Evolutionary conservation across 2,329 filamentous ascomycete species (phyloP), one percentile per base, ranked within the genome.

Genomic region (Fusarium praegraminearum): DNA sequence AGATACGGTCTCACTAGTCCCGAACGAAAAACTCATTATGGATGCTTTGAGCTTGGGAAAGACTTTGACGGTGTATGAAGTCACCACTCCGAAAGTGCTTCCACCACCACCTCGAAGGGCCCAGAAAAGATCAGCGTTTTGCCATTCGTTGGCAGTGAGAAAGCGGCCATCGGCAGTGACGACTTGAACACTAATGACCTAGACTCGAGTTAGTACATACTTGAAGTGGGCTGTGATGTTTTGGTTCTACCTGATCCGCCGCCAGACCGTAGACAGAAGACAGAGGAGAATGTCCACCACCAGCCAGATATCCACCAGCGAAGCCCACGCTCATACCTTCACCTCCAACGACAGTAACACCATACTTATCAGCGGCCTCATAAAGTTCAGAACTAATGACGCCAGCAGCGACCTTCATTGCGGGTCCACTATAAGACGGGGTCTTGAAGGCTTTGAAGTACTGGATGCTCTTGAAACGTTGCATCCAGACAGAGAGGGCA

Each of bases 401-500:
- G 55, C 87, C 87, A 12, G 85, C 81, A 3, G 85, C 86, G 20
- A 87, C 78, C 73, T 86, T 88, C 68, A 89, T 81, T 1, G 86
- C 87, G 3, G 82, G 77, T 1, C 86, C 85, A 4, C 68, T 71
- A 73, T 85, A 80, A 5, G 56, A 56, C 18, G 72, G 65, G 2
- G 61, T 61, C 44, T 68, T 57, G 22, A 49, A 51, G 32, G 54
- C 56, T 41, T 73, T 65, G 57, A 74, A 75, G 43, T 70, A 63
- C 50, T 76, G 45, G 32, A 77, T 75, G 24, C 81, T 77, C 72
- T 87, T 84, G 56, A 89, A 81, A 63, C 82, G 76, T 61, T 89
- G 86, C 11, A 83, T 89, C 83, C 88, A 89, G 53, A 90, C 79
- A 6, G 83, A 81, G 5, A 89, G 75, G 1, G 85, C 81, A 2